phyloP scores from a whole-genome alignment of 768 basidiomycete species.

The Gelatoporia subvermispora region DNA sequence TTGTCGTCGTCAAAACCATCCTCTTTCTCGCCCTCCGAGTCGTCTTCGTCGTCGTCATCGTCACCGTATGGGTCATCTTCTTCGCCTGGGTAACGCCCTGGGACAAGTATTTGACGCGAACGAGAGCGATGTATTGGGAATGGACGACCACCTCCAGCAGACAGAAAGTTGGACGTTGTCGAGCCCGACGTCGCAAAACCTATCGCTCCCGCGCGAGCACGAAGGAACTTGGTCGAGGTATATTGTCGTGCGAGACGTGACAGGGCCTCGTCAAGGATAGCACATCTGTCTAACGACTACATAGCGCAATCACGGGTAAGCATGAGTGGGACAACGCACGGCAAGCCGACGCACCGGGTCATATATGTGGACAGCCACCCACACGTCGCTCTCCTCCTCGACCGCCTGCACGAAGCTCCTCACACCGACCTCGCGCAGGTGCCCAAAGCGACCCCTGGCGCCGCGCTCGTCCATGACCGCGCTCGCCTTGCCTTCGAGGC shows the following conservation, averaged over 20 bases:
- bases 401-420: conserved; percentile 71
- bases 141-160: conserved; percentile 10
- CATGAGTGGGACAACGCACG: background rate
- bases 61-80: conserved; percentile 47
- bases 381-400: conserved; percentile 65
- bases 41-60: conserved; percentile 29
- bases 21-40: conserved; percentile 18
- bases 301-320: background rate
- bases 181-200: conserved; percentile 51
- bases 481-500: conserved; percentile 32
- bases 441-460: conserved; percentile 60
- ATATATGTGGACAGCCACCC: conserved; percentile 86
- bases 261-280: conserved; percentile 61
- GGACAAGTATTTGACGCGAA: conserved; percentile 14
- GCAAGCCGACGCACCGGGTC: conserved; percentile 53
- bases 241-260: conserved; percentile 63
- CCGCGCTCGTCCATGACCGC: conserved; percentile 30
- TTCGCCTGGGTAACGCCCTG: conserved; percentile 27
- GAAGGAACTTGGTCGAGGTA: conserved; percentile 76
- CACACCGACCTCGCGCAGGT: conserved; percentile 74
- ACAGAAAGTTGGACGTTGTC: conserved; percentile 4
- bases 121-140: conserved; percentile 16
- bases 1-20: conserved; percentile 50
- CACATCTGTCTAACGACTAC: conserved; percentile 75
- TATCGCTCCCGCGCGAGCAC: conserved; percentile 68